Evolutionary conservation across 192 early-diverging fungal genomes (phyloP), one percentile per base, ranked within the genome.

Genomic region (Powellomyces hirtus): DNA sequence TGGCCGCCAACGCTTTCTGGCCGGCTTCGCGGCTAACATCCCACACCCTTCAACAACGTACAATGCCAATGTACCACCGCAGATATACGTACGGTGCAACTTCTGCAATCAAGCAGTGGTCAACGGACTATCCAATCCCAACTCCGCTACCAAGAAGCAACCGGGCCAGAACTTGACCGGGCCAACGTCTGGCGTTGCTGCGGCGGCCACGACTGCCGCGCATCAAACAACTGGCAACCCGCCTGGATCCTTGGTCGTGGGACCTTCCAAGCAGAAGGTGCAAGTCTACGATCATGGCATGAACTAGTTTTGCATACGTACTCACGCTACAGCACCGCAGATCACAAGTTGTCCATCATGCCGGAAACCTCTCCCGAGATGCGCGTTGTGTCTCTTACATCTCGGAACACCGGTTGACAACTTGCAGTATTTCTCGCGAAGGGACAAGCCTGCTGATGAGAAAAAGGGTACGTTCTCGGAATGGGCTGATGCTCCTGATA

Each of bases 61-160:
- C 22, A 63, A 60, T 29, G 38, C 44, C 18, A 53, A 49, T 16
- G 26, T 63, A 13, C 38, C 75, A 16, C 86, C 94, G 16, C 93
- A 91, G 71, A 87, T 92, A 5, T 90, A 92, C 68, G 82, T 96
- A 51, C 88, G 92, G 38, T 96, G 95, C 76, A 89, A 87, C 71
- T 94, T 84, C 71, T 96, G 95, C 79, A 87, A 89, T 68, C 53
- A 56, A 16, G 27, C 53, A 18, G 53, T 56, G 20, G 31, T 56
- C 6, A 56, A 56, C 18, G 53, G 53, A 22, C 53, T 34, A 18
- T 14, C 53, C 5, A 5, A 16, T 56, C 5, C 10, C 5, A 6
- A 22, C 20, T 4, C 53, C 10, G 53, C 16, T 4, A 31, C 29
- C 3, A 56, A 56, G 31, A 56, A 56, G 26, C 46, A 49, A 49